A percentile compares a stretch with the other conserved stretches of the same genome.
Conservation (phyloP, 2,329 filamentous ascomycete species). For the Pestalotiopsis sp. region DNA sequence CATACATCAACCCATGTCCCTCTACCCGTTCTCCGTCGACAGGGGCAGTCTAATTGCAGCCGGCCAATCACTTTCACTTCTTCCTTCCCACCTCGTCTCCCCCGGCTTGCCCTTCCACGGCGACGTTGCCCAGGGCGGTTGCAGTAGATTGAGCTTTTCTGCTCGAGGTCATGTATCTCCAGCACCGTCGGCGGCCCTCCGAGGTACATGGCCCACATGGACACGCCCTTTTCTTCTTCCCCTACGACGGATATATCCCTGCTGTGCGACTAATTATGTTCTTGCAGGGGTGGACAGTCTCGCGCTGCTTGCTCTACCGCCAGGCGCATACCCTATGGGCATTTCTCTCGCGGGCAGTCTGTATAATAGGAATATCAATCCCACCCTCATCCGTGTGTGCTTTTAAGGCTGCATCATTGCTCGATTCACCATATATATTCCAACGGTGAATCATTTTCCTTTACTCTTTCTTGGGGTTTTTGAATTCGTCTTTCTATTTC, state of each 20-base stretch:
- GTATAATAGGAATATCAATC: conserved; percentile 15
- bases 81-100: conserved; percentile 7
- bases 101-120: conserved; percentile 8
- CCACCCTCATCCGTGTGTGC: conserved; percentile 21
- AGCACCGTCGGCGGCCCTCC: not conserved
- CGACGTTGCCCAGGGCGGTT: conserved; percentile 16
- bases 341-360: not conserved
- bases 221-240: not conserved
- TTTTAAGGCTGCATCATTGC: conserved; percentile 20
- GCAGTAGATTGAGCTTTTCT: not conserved
- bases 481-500: conserved; percentile 16
- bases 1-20: conserved; percentile 24
- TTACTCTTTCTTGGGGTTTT: conserved; percentile 22
- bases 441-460: conserved; percentile 26
- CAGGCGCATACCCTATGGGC: not conserved
- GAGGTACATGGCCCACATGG: not conserved
- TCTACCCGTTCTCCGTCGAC: conserved; percentile 8
- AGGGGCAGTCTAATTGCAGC: conserved; percentile 11
- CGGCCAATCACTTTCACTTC: conserved; percentile 5
- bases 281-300: conserved; percentile 15
- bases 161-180: not conserved
- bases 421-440: conserved; percentile 21
- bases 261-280: conserved; percentile 18
- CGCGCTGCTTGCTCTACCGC: conserved; percentile 7
- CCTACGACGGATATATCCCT: not conserved